Evolutionary conservation across 495 filamentous ascomycete species (phyloP).

Genomic region (Podospora bellae-mahoneyi): DNA sequence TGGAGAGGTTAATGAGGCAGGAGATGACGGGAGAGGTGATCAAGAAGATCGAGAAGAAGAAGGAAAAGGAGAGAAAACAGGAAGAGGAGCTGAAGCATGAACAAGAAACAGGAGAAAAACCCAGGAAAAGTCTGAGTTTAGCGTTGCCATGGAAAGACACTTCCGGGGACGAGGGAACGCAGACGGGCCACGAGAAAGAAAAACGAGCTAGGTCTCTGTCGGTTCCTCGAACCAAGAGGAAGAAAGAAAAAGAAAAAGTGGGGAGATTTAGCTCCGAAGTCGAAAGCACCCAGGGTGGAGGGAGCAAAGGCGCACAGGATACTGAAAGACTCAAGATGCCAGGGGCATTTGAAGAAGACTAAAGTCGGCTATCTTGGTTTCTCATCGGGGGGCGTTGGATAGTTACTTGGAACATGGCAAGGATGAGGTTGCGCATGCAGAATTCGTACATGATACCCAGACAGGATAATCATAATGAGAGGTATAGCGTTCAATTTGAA

Average conservation of each 20-base stretch:
- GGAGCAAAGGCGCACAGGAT: not conserved
- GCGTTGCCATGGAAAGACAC: not conserved
- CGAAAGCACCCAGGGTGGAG: not conserved
- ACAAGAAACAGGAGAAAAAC: not conserved
- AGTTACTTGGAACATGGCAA: not conserved
- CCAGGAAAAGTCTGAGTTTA: conserved; percentile 1
- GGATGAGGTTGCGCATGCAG: not conserved
- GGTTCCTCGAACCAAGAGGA: not conserved
- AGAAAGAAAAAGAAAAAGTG: not conserved
- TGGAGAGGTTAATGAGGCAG: conserved; percentile 69
- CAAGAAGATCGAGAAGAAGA: conserved; percentile 63
- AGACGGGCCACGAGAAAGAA: not conserved
- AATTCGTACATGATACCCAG: too few species aligned
- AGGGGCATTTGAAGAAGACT: conserved; percentile 4
- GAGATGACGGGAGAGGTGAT: conserved; percentile 70
- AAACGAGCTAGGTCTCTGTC: not conserved
- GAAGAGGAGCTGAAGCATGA: conserved; percentile 11
- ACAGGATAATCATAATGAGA: not conserved
- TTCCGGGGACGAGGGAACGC: not conserved
- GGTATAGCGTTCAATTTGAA: not conserved
- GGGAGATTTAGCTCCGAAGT: conserved; percentile 9
- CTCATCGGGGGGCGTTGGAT: too few species aligned
- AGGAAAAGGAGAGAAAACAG: conserved; percentile 34
- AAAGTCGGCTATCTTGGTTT: not conserved
- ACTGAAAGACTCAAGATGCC: not conserved